phyloP scores from a whole-genome alignment of 2,329 filamentous ascomycete genomes.

The Geosmithia flava region DNA sequence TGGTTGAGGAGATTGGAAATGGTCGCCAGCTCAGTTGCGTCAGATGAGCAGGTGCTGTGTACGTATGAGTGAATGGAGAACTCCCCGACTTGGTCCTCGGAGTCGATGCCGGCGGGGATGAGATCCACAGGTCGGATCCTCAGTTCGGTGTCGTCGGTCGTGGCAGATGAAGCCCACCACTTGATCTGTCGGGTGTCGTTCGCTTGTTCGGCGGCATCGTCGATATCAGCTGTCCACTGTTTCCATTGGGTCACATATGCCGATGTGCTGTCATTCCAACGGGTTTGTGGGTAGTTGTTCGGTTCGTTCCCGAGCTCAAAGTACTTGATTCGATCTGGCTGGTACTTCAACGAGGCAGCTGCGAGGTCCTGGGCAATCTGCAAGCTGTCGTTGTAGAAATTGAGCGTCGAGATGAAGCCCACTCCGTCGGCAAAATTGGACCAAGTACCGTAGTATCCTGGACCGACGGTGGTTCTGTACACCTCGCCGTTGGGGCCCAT shows the following conservation, averaged over 20 bases:
- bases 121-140: conserved; percentile 7
- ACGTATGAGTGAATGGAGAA: conserved; percentile 6
- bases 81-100: conserved; percentile 5
- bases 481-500: conserved; percentile 4
- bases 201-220: conserved; percentile 2
- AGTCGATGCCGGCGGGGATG: conserved; percentile 7
- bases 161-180: conserved; percentile 9
- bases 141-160: conserved; percentile 6
- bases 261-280: conserved; percentile 6
- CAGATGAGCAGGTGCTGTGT: neutral
- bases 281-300: conserved; percentile 4
- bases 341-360: conserved; percentile 4
- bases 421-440: conserved; percentile 6
- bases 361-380: conserved; percentile 7
- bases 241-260: conserved; percentile 4
- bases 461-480: too few relatives aligned
- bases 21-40: neutral
- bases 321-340: conserved; percentile 6
- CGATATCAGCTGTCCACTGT: too few relatives aligned
- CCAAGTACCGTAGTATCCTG: too few relatives aligned
- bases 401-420: conserved; percentile 7
- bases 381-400: conserved; percentile 8
- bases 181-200: neutral
- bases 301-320: conserved; percentile 9
- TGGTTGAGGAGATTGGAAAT: too few relatives aligned